These are phyloP conservation scores for Clonostachys solani DNA, from an alignment of 2,329 filamentous ascomycete genomes.

Conservation along the genomic window DNA sequence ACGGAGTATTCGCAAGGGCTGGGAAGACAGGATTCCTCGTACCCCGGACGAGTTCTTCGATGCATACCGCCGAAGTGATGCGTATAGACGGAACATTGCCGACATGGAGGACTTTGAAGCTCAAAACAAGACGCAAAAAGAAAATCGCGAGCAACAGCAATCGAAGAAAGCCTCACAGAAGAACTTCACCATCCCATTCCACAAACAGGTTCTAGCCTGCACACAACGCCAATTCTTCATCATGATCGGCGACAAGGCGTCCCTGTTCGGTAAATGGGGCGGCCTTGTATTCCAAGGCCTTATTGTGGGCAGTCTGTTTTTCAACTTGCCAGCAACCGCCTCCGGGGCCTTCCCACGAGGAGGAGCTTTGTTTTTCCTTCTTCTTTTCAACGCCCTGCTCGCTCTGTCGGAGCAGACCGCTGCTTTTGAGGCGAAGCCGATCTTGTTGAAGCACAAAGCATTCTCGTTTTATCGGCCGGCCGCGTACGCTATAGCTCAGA, in stretches of 20 bases:
- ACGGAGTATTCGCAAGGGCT: conserved; percentile 62
- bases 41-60: conserved; percentile 62
- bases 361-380: conserved; percentile 43
- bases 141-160: conserved; percentile 50
- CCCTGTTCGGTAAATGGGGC: conserved; percentile 75
- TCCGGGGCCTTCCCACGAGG: conserved; percentile 57
- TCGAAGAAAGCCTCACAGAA: conserved; percentile 64
- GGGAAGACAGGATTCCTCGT: conserved; percentile 62
- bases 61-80: conserved; percentile 59
- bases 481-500: conserved; percentile 52
- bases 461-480: conserved; percentile 64
- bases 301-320: conserved; percentile 78
- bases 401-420: conserved; percentile 71
- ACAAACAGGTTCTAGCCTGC: conserved; percentile 65
- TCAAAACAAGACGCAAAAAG: conserved; percentile 46
- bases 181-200: conserved; percentile 72
- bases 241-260: conserved; percentile 69
- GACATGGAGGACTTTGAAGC: conserved; percentile 62
- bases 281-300: conserved; percentile 71
- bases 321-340: conserved; percentile 57
- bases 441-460: conserved; percentile 66
- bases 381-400: conserved; percentile 57
- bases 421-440: conserved; percentile 58
- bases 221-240: conserved; percentile 77
- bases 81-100: conserved; percentile 54